Conservation (phyloP, 768 basidiomycete genomes). For the Hygrophorus russula region DNA sequence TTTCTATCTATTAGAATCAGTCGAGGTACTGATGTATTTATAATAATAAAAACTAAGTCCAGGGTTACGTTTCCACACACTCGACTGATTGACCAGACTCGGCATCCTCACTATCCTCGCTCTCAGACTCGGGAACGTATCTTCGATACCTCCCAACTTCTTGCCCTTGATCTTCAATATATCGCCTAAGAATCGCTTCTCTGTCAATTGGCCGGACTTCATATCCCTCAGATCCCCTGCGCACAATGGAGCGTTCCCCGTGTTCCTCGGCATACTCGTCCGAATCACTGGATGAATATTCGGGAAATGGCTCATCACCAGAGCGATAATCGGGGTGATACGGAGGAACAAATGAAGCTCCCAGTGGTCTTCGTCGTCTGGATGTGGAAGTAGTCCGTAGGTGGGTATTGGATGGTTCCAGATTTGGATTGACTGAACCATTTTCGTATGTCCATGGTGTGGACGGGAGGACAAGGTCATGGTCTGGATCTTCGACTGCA, state of each 20-base stretch:
- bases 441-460: constrained; percentile 87
- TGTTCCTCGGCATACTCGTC: constrained; percentile 14
- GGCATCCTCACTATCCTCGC: constrained; percentile 28
- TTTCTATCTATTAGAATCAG: no score
- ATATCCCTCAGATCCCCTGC: constrained; percentile 76
- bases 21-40: not conserved
- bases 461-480: constrained; percentile 36
- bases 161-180: constrained; percentile 42
- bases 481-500: constrained; percentile 19
- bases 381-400: constrained; percentile 16
- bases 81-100: not conserved
- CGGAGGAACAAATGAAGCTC: constrained; percentile 46
- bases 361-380: constrained; percentile 13
- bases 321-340: constrained; percentile 65
- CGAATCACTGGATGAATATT: constrained; percentile 19
- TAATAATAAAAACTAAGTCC: not conserved
- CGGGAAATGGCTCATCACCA: constrained; percentile 19
- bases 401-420: constrained; percentile 49
- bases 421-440: constrained; percentile 61
- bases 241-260: constrained; percentile 22
- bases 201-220: constrained; percentile 54
- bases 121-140: constrained; percentile 51
- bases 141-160: constrained; percentile 52
- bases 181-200: constrained; percentile 51
- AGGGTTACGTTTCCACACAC: constrained; percentile 1